Conservation (phyloP, 2,329 filamentous ascomycete genomes). For the Coniochaeta sp. region DNA sequence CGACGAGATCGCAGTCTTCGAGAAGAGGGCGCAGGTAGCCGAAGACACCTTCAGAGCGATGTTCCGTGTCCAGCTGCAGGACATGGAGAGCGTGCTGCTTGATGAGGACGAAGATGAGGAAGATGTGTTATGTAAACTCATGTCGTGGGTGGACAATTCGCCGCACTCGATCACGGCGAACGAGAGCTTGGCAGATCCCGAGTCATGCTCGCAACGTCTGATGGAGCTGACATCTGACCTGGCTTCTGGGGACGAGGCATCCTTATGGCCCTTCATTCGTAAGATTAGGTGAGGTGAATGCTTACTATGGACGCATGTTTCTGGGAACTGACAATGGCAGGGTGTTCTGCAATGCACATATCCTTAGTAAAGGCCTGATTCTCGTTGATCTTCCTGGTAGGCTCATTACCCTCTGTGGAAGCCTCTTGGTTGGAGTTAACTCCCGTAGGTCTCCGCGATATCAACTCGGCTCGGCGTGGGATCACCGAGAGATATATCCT, state of each 20-base stretch:
- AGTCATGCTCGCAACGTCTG: constrained; percentile 26
- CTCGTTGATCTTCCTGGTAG: constrained; percentile 41
- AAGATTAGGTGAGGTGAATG: constrained; percentile 29
- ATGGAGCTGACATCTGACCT: constrained; percentile 28
- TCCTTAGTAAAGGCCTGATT: constrained; percentile 38
- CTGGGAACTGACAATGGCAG: constrained; percentile 19
- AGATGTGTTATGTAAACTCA: constrained; percentile 12
- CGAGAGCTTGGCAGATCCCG: constrained; percentile 1
- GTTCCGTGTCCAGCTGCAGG: constrained; percentile 19
- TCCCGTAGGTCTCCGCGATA: constrained; percentile 33
- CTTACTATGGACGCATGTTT: background rate
- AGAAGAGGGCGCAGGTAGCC: constrained; percentile 24
- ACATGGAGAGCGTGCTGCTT: background rate
- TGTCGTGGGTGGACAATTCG: constrained; percentile 13
- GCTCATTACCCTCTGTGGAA: background rate
- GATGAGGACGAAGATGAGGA: background rate
- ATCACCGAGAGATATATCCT: constrained; percentile 37
- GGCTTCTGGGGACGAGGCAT: constrained; percentile 8
- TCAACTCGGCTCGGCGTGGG: constrained; percentile 32
- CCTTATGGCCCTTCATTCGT: constrained; percentile 35
- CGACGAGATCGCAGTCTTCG: constrained; percentile 15
- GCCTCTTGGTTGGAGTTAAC: background rate
- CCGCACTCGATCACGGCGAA: constrained; percentile 2
- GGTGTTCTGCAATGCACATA: constrained; percentile 34
- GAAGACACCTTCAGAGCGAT: constrained; percentile 27